These are phyloP conservation scores for Tuber indicum DNA, from an alignment of 495 filamentous ascomycete genomes.

Conservation along the genomic window DNA sequence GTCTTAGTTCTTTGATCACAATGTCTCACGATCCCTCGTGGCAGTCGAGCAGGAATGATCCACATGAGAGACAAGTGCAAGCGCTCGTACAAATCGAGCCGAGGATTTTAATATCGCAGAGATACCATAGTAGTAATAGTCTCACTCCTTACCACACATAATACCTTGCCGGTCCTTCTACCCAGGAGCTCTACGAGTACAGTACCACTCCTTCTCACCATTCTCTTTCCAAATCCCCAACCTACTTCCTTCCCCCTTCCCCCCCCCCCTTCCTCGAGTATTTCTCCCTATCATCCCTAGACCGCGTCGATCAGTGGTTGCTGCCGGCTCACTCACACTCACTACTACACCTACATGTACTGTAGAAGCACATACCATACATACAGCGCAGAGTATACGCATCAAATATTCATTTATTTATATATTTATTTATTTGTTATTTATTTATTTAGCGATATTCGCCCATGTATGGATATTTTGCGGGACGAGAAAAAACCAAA, in stretches of 20 bases:
- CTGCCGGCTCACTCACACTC: constrained; percentile 13
- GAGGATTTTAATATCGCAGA: constrained; percentile 12
- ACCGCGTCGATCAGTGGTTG: constrained; percentile 15
- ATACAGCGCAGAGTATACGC: background rate
- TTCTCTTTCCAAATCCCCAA: background rate
- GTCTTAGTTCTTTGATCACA: background rate
- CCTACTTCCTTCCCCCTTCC: background rate
- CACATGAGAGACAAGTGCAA: constrained; percentile 8
- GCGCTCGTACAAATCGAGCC: constrained; percentile 23
- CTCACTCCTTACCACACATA: background rate
- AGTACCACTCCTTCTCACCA: background rate
- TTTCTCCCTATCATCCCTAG: constrained; percentile 11
- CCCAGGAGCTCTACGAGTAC: background rate
- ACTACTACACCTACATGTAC: background rate
- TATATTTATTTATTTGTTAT: background rate
- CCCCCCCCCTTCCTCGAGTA: background rate
- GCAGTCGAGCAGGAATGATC: background rate
- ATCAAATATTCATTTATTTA: background rate
- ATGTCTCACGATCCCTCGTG: constrained; percentile 1
- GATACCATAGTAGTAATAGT: background rate
- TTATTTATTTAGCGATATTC: constrained; percentile 13
- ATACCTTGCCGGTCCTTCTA: background rate
- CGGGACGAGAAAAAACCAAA: constrained; percentile 23
- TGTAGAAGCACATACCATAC: background rate
- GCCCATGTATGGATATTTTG: constrained; percentile 27